These are phyloP conservation scores for Lactarius hengduanensis DNA, from an alignment of 768 basidiomycete genomes.

Conservation along the genomic window DNA sequence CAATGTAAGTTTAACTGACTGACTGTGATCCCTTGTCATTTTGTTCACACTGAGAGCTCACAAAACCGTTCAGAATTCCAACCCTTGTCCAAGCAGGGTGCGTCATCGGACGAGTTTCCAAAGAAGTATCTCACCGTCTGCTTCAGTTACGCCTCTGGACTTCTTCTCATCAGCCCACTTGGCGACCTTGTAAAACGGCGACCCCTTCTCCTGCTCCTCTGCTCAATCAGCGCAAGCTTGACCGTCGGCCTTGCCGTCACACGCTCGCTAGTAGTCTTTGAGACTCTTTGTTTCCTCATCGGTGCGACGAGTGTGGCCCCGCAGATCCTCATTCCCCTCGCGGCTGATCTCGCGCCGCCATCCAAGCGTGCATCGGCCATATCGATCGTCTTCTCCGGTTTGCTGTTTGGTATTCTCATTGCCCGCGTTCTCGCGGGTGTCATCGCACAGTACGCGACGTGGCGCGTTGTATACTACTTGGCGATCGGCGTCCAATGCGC, in stretches of 20 bases:
- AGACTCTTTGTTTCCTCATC: constrained; percentile 66
- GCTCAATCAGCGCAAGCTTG: constrained; percentile 47
- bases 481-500: constrained; percentile 37
- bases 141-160: constrained; percentile 35
- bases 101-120: not conserved
- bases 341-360: constrained; percentile 79
- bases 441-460: constrained; percentile 42
- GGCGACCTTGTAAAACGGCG: constrained; percentile 82
- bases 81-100: constrained; percentile 66
- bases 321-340: constrained; percentile 71
- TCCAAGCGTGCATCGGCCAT: constrained; percentile 71
- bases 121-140: not conserved
- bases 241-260: constrained; percentile 74
- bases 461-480: constrained; percentile 44
- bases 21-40: constrained; percentile 25
- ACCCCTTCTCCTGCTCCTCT: constrained; percentile 59
- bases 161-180: constrained; percentile 74
- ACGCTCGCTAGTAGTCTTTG: constrained; percentile 55
- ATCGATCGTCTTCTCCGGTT: constrained; percentile 62
- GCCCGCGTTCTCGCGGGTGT: constrained; percentile 59
- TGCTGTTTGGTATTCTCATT: constrained; percentile 70
- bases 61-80: constrained; percentile 47
- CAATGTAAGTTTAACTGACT: constrained; percentile 1
- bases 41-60: constrained; percentile 14
- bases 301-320: constrained; percentile 71